Conservation (phyloP, 371 early-diverging fungal genomes). For the Mycotypha africana region DNA sequence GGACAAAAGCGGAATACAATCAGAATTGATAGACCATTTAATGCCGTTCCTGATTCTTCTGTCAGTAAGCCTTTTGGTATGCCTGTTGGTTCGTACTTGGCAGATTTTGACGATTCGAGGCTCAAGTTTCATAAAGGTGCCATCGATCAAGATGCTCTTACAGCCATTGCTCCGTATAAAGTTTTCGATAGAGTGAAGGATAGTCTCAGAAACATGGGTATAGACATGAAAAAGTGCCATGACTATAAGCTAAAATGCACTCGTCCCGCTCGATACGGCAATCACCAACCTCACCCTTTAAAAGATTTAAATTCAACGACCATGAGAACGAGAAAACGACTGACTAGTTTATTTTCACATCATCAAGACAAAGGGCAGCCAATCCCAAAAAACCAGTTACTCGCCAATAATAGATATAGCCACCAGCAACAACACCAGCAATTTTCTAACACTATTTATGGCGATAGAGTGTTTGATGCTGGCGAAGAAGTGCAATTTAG, state of each 20-base stretch:
- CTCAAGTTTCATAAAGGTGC: conserved; percentile 73
- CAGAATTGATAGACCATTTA: no score
- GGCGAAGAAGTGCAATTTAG: conserved; percentile 81
- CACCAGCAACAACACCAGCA: conserved; percentile 25
- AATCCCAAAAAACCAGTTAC: background rate
- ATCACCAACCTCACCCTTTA: background rate
- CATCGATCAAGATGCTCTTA: conserved; percentile 70
- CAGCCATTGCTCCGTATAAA: conserved; percentile 66
- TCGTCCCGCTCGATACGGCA: conserved; percentile 27
- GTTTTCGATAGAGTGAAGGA: conserved; percentile 58
- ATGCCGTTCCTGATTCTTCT: no score
- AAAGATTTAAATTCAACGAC: no score
- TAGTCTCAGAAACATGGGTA: conserved; percentile 31
- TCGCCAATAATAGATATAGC: background rate
- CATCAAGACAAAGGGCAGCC: background rate
- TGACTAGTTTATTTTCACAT: background rate
- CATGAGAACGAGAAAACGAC: background rate
- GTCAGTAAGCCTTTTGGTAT: conserved; percentile 16
- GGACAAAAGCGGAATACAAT: no score
- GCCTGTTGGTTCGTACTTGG: conserved; percentile 16
- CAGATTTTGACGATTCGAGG: conserved; percentile 38
- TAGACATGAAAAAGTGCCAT: conserved; percentile 32
- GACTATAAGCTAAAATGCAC: conserved; percentile 65
- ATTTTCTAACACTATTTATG: conserved; percentile 58
- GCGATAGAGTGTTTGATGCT: conserved; percentile 79